phyloP scores from a whole-genome alignment of 352 stramenopile genomes.

The Pythium phragmiticola region DNA sequence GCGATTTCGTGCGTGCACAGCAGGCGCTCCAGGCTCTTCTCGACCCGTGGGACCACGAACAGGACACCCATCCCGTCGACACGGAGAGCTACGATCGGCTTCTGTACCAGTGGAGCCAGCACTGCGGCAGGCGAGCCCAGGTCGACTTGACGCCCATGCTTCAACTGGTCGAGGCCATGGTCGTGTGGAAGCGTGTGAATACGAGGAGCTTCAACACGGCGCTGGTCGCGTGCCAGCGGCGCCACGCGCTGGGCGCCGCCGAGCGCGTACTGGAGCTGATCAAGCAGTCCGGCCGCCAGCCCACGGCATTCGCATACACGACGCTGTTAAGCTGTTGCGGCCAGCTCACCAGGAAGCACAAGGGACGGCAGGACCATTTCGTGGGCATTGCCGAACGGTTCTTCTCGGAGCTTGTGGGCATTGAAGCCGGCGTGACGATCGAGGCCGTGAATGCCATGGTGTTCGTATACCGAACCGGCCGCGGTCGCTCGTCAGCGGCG shows the following conservation, averaged over 20 bases:
- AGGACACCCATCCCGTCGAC: slow-evolving; percentile 11
- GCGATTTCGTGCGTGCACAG: slow-evolving; percentile 22
- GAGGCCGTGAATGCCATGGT: slow-evolving; percentile 63
- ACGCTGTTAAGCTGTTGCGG: slow-evolving; percentile 72
- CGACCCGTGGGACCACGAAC: no score
- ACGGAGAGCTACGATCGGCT: slow-evolving; percentile 55
- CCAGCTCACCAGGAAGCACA: slow-evolving; percentile 25
- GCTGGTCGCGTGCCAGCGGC: slow-evolving; percentile 63
- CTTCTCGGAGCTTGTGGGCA: slow-evolving; percentile 44
- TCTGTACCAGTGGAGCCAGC: slow-evolving; percentile 43
- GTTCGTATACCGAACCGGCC: slow-evolving; percentile 45
- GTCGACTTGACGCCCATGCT: slow-evolving; percentile 42
- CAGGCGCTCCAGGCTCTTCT: slow-evolving; percentile 15
- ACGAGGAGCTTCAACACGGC: slow-evolving; percentile 63
- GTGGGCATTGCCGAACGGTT: slow-evolving; percentile 38
- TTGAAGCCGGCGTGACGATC: slow-evolving; percentile 15
- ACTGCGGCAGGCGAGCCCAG: slow-evolving; percentile 19
- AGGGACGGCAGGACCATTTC: slow-evolving; percentile 27
- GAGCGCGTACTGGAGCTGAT: slow-evolving; percentile 47
- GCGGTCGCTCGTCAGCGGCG: slow-evolving; percentile 36
- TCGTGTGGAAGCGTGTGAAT: slow-evolving; percentile 34
- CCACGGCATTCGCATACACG: slow-evolving; percentile 48
- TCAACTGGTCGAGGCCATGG: slow-evolving; percentile 52
- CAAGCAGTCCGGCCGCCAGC: slow-evolving; percentile 26
- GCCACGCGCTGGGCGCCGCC: slow-evolving; percentile 37